Evolutionary conservation across 2,329 filamentous ascomycete genomes (phyloP), one percentile per base, ranked within the genome.

Genomic region (Tolypocladium tropicale): DNA sequence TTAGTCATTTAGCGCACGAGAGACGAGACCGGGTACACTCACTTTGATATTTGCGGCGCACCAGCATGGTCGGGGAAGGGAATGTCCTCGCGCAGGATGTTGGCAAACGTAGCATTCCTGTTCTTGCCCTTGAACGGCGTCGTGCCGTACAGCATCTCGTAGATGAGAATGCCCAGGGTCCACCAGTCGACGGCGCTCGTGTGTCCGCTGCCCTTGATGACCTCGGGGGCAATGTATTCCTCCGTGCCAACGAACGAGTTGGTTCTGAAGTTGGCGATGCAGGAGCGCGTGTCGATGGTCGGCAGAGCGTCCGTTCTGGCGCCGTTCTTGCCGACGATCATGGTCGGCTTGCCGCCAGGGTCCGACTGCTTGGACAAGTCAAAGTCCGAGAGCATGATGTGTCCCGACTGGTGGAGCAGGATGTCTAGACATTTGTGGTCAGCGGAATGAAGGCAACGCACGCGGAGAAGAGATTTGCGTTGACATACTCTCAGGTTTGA

Each of bases 91-190:
- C 92, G 81, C 60, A 99, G 73, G 63, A 99, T 99, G 69, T 97
- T 99, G 59, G 92, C 93, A 75, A 99, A 99, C 0, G 94, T 99
- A 16, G 92, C 91, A 66, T 97, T 99, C 41, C 94, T 84, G 73
- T 96, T 99, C 82, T 99, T 97, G 64, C 94, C 94, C 78, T 99
- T 99, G 81, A 99, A 99, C 1, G 94, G 94, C 0, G 94, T 99
- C 0, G 93, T 99, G 55, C 94, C 94, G 74, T 93, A 99, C 37
- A 99, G 79, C 94, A 99, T 99, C 73, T 99, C 94, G 71, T 97
- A 99, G 56, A 99, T 91, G 67, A 99, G 75, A 63, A 99, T 97
- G 23, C 94, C 94, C 54, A 99, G 74, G 0, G 94, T 99, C 94
- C 94, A 99, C 94, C 94, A 99, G 72, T 99, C 94, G 16, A 99